phyloP scores from a whole-genome alignment of 1,284 basidiomycete genomes.

The Boletus smithii region DNA sequence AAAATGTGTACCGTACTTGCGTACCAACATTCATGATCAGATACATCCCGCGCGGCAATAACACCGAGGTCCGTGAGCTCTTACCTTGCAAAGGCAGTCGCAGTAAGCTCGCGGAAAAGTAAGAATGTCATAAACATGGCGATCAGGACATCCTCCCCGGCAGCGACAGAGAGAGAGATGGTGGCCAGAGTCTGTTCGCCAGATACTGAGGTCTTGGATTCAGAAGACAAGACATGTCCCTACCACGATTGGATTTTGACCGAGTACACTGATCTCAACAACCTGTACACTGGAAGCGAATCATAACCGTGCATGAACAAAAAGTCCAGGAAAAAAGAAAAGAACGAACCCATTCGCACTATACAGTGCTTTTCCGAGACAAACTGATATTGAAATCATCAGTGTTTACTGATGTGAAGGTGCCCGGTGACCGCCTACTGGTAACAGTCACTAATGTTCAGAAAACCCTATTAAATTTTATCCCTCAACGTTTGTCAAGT shows the following conservation, averaged over 20 bases:
- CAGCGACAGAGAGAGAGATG: neutral
- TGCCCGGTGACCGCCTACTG: neutral
- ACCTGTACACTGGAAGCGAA: neutral
- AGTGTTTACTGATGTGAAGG: neutral
- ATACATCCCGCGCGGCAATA: neutral
- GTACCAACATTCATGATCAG: neutral
- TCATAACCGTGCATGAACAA: neutral
- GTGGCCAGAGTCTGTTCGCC: neutral
- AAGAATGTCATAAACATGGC: constrained; percentile 7
- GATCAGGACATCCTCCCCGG: constrained; percentile 5
- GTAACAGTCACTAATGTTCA: neutral
- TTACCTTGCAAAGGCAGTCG: neutral
- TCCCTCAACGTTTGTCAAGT: too few relatives aligned
- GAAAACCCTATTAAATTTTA: neutral
- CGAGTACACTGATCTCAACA: neutral
- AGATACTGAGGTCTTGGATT: neutral
- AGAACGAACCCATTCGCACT: constrained; percentile 7
- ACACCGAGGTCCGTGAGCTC: neutral
- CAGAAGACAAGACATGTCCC: neutral
- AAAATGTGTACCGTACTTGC: constrained; percentile 11
- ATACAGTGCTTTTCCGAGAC: neutral
- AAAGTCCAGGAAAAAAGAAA: neutral
- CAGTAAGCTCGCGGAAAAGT: constrained; percentile 3
- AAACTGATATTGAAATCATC: constrained; percentile 6
- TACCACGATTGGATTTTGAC: neutral